Conservation (phyloP, 2,329 filamentous ascomycete species). For the Ophiostoma montium region DNA sequence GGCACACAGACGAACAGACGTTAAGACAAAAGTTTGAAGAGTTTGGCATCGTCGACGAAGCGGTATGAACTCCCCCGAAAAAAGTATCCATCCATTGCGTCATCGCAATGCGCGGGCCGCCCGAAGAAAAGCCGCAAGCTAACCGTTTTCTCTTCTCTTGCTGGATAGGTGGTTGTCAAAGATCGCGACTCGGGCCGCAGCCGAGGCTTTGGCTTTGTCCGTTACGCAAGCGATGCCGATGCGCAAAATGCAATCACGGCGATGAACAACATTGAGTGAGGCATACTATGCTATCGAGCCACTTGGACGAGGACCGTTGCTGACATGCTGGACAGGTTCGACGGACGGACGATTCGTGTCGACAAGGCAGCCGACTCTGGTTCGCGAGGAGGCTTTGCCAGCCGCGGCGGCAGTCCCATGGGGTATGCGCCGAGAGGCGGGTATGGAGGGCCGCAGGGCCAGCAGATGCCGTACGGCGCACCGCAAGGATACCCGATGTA, state of each 20-base stretch:
- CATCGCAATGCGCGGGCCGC: too few species aligned
- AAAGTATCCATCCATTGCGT: too few species aligned
- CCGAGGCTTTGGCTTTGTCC: conserved; percentile 94
- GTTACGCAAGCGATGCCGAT: conserved; percentile 64
- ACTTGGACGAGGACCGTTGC: conserved; percentile 3
- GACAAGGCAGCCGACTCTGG: conserved; percentile 84
- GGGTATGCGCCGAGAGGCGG: conserved; percentile 20
- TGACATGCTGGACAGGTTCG: conserved; percentile 20
- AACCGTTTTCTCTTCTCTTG: neutral
- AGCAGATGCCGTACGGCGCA: conserved; percentile 22
- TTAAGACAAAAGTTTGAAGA: conserved; percentile 85
- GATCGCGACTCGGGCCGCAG: conserved; percentile 93
- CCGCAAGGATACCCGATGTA: conserved; percentile 24
- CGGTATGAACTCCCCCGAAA: too few species aligned
- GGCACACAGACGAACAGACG: conserved; percentile 88
- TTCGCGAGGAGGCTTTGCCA: conserved; percentile 41
- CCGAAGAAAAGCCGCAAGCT: too few species aligned
- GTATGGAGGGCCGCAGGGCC: conserved; percentile 21
- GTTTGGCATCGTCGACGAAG: conserved; percentile 85
- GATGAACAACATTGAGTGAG: conserved; percentile 88
- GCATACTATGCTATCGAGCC: conserved; percentile 5
- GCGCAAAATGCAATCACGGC: conserved; percentile 60
- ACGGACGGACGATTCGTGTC: conserved; percentile 86
- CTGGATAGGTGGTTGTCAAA: conserved; percentile 76
- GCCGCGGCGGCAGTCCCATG: conserved; percentile 22